Evolutionary conservation across 768 basidiomycete genomes (phyloP).

Genomic region (Boletus tylopilopsis): DNA sequence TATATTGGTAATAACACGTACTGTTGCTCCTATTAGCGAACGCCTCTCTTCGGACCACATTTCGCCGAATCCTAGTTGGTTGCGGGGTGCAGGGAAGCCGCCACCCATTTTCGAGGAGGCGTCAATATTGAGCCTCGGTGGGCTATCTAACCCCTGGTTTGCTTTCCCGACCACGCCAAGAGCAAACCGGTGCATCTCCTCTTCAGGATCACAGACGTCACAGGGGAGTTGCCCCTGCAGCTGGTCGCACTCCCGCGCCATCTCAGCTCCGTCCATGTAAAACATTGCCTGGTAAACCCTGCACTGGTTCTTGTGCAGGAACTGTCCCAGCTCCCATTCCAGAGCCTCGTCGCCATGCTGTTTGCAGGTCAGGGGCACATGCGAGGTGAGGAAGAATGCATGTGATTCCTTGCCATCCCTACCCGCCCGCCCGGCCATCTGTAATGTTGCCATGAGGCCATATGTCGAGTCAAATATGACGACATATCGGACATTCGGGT

Average conservation of each 20-base stretch:
- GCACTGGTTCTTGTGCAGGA: neutral
- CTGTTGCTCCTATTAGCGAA: neutral
- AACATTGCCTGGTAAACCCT: neutral
- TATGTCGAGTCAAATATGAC: neutral
- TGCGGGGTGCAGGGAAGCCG: too few relatives aligned
- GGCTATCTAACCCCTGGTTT: too few relatives aligned
- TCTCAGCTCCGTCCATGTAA: neutral
- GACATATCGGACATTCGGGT: neutral
- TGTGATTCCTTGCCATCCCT: neutral
- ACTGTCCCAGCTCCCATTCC: neutral
- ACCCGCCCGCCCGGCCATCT: neutral
- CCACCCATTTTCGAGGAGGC: too few relatives aligned
- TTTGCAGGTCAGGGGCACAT: neutral
- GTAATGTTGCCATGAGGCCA: neutral
- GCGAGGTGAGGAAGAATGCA: neutral
- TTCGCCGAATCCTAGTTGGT: too few relatives aligned
- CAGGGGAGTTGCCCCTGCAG: neutral
- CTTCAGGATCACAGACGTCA: neutral
- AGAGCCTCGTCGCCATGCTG: neutral
- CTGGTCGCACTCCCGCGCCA: neutral
- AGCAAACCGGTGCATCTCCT: neutral
- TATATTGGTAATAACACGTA: too few relatives aligned
- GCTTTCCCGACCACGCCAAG: too few relatives aligned
- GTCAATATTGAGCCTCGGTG: too few relatives aligned
- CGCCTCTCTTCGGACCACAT: too few relatives aligned